Base-by-base conservation (phyloP, 2,329 filamentous ascomycete species). In the Talaromyces sp. region DNA sequence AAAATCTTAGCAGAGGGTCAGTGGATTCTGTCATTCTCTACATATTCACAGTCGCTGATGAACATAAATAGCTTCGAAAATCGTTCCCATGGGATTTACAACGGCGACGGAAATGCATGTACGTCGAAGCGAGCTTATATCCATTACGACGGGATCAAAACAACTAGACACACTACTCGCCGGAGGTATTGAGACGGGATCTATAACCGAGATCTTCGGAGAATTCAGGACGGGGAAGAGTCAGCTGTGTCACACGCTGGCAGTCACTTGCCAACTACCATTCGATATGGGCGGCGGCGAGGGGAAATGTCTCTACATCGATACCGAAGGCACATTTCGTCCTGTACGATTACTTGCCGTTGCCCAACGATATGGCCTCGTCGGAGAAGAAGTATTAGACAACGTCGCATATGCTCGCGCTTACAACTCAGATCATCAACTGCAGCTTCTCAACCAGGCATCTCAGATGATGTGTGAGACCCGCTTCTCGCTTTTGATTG, bases 391-490 rank as follows among this genome's bases (percentile, higher is more conserved):
- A 77, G 95, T 99, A 0, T 85, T 99, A 9, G 96, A 99, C 81
- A 99, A 99, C 71, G 93, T 99, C 64, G 96, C 96, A 3, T 99
- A 99, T 77, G 96, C 96, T 59, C 90, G 95, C 66, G 95, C 95
- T 10, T 99, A 99, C 82, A 99, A 99, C 77, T 98, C 94, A 0
- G 95, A 99, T 70, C 95, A 99, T 78, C 95, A 99, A 77, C 86
- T 99, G 60, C 92, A 97, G 76, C 85, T 99, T 8, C 87, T 99
- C 67, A 95, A 95, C 72, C 94, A 98, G 77, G 96, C 95, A 3
- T 90, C 95, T 2, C 88, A 93, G 67, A 99, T 99, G 95, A 99
- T 99, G 96, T 97, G 93, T 65, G 96, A 99, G 81, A 99, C 95
- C 0, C 88, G 95, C 3, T 99, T 99, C 78, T 98, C 95, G 3